Base-by-base conservation (phyloP, 352 stramenopile genomes). In the Globisporangium cederbergense region DNA sequence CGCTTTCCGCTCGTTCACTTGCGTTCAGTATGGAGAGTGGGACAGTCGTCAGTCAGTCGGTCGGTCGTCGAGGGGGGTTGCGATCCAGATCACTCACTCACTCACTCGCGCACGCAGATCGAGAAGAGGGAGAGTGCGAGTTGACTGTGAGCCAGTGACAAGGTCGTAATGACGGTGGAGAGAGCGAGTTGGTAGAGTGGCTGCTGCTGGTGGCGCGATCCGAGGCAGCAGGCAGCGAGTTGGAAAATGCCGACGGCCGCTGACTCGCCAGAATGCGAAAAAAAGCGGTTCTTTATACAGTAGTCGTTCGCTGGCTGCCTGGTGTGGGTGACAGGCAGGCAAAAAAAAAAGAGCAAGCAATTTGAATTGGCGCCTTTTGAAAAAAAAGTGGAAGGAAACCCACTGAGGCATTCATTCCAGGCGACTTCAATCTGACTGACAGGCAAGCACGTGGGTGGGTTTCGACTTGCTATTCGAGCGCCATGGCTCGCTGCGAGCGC, bases 11-110 rank as follows among this genome's bases (percentile, higher is more conserved):
- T 47, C 18, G 16, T 47, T 47, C 28, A 62, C 42, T 54, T 62
- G 42, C 57, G 36, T 34, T 51, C 36, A 60, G 55, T 60, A 58
- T 58, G 52, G 30, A 62, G 57, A 62, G 57, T 62, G 57, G 57
- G 57, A 62, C 57, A 32, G 45, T 60, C 55, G 54, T 9, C 55
- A 50, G 25, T 20, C 40, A 13, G 10, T 45, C 16, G 40, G 9
- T 43, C 22, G 22, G 22, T 25, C 22, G 22, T 25, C 22, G 22
- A 25, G 22, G 6, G 28, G 10, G 28, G 43, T 50, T 30, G 28
- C 57, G 42, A 55, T 53, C 57, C 28, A 52, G 42, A 45, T 56
- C 8, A 61, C 34, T 5, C 28, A 61, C 54, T 36, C 32, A 36
- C 32, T 36, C 32, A 36, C 32, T 36, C 32, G 32, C n/a, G 40